Conservation (phyloP, 2,329 filamentous ascomycete genomes). For the Colletotrichum sp. region DNA sequence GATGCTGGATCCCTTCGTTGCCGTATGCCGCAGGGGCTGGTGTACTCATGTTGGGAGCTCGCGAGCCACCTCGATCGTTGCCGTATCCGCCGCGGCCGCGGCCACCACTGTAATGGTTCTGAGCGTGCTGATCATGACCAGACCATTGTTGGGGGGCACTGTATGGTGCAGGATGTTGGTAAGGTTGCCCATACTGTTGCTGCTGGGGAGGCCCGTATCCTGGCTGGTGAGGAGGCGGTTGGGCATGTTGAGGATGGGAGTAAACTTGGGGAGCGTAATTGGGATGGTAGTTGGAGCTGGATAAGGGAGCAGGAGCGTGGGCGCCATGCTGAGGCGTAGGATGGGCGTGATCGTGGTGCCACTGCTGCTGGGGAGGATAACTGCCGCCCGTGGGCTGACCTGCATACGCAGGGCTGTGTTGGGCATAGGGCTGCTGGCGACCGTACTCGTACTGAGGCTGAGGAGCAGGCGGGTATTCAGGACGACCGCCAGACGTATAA, state of each 20-base stretch:
- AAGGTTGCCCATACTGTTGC: slow-evolving; percentile 40
- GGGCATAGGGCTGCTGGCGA: slow-evolving; percentile 35
- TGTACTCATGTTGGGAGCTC: slow-evolving; percentile 36
- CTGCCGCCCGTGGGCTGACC: slow-evolving; percentile 36
- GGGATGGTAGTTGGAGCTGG: slow-evolving; percentile 61
- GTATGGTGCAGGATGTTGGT: slow-evolving; percentile 38
- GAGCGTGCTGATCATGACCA: slow-evolving; percentile 37
- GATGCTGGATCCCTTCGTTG: slow-evolving; percentile 30
- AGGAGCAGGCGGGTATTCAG: slow-evolving; percentile 44
- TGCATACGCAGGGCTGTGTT: slow-evolving; percentile 29
- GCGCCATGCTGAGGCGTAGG: slow-evolving; percentile 37
- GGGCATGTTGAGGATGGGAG: slow-evolving; percentile 39
- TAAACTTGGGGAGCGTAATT: slow-evolving; percentile 65
- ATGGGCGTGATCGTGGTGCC: slow-evolving; percentile 42
- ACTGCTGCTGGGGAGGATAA: slow-evolving; percentile 47
- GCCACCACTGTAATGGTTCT: slow-evolving; percentile 40
- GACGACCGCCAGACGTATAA: slow-evolving; percentile 40
- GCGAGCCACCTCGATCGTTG: slow-evolving; percentile 47
- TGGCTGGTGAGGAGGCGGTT: slow-evolving; percentile 40
- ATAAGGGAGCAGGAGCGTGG: slow-evolving; percentile 53
- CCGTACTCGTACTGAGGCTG: slow-evolving; percentile 49
- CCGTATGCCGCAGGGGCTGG: slow-evolving; percentile 37
- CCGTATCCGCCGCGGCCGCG: slow-evolving; percentile 48
- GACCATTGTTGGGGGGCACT: slow-evolving; percentile 37
- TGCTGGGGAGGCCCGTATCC: slow-evolving; percentile 46